Evolutionary conservation across 805 yeast genomes (phyloP).

Genomic region (Scheffersomyces amazonensis): DNA sequence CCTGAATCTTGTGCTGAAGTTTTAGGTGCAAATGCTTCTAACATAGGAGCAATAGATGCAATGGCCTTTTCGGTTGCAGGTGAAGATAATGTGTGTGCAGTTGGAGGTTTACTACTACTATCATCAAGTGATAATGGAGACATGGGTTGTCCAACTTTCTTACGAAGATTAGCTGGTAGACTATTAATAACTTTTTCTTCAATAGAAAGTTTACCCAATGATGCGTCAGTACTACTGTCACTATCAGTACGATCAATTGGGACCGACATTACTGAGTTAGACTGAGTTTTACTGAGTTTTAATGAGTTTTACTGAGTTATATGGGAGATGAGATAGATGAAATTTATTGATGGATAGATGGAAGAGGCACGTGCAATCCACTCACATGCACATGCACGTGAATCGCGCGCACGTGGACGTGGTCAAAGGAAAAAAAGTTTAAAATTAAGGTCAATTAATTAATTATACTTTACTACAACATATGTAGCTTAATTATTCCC

Average conservation of each 20-base stretch:
- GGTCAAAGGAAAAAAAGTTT: no score
- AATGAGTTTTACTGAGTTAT: no score
- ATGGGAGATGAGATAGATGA: no score
- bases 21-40: slow-evolving; percentile 72
- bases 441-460: no score
- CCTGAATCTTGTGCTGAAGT: slow-evolving; percentile 37
- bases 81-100: slow-evolving; percentile 7
- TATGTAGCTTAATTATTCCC: no score
- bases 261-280: slow-evolving; percentile 3
- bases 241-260: not conserved
- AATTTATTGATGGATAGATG: no score
- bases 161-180: not conserved
- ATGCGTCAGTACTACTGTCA: not conserved
- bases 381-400: no score
- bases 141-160: slow-evolving; percentile 27
- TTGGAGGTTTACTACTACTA: slow-evolving; percentile 2
- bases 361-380: no score
- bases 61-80: slow-evolving; percentile 55
- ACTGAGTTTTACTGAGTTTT: no score
- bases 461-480: no score
- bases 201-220: not conserved
- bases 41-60: slow-evolving; percentile 77
- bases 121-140: slow-evolving; percentile 29
- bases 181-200: not conserved
- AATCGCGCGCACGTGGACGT: no score